Conservation (phyloP, 2,329 filamentous ascomycete genomes). For the Beauveria caledonica region DNA sequence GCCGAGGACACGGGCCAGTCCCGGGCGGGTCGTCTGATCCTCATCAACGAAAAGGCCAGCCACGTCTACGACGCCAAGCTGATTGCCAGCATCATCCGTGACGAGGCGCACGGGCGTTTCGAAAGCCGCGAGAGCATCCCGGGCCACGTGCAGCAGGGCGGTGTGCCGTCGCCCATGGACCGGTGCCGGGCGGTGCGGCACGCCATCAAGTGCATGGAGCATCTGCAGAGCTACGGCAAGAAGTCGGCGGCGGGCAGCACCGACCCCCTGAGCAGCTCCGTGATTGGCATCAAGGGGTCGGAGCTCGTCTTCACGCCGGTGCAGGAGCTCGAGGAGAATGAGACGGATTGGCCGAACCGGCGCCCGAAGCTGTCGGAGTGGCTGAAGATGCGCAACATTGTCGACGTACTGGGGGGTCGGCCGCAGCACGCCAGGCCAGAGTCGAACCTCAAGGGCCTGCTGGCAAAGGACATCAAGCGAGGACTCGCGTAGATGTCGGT, state of each 20-base stretch:
- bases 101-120: constrained; percentile 85
- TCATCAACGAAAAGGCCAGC: constrained; percentile 94
- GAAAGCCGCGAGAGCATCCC: constrained; percentile 88
- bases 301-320: constrained; percentile 82
- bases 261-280: constrained; percentile 64
- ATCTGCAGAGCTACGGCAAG: constrained; percentile 70
- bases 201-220: constrained; percentile 89
- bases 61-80: constrained; percentile 86
- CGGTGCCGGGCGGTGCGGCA: constrained; percentile 84
- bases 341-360: constrained; percentile 90
- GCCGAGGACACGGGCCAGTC: constrained; percentile 77
- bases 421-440: constrained; percentile 45
- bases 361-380: constrained; percentile 81
- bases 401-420: constrained; percentile 76
- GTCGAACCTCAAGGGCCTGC: constrained; percentile 39
- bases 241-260: constrained; percentile 22
- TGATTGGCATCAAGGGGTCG: constrained; percentile 90
- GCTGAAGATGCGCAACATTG: constrained; percentile 69
- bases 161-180: constrained; percentile 91
- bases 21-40: constrained; percentile 83
- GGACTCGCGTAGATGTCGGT: constrained; percentile 25
- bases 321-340: constrained; percentile 68
- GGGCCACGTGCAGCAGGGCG: constrained; percentile 90
- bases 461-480: constrained; percentile 54
- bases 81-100: constrained; percentile 90